These are phyloP conservation scores for Beauveria brongniartii DNA, from an alignment of 2,329 filamentous ascomycete genomes.

Conservation along the genomic window DNA sequence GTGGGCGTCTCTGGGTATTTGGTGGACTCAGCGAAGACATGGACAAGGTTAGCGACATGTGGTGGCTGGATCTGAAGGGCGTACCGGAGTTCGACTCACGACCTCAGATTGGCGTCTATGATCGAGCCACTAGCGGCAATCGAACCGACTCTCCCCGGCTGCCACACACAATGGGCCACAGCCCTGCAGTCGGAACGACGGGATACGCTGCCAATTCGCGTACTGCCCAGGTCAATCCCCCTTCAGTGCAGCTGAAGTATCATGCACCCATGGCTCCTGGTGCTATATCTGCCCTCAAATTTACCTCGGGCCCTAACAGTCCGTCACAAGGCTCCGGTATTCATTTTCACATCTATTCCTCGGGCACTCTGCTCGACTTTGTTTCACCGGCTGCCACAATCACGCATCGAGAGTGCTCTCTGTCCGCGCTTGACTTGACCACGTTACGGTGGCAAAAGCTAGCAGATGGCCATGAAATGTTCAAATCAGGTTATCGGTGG, in stretches of 20 bases:
- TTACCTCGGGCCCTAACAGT: slow-evolving; percentile 71
- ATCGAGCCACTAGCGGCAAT: slow-evolving; percentile 34
- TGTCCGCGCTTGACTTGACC: slow-evolving; percentile 82
- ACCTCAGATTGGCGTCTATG: slow-evolving; percentile 47
- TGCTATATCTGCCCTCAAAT: slow-evolving; percentile 81
- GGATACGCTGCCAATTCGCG: slow-evolving; percentile 62
- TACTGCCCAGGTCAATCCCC: slow-evolving; percentile 57
- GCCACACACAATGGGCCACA: slow-evolving; percentile 40
- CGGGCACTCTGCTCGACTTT: slow-evolving; percentile 86
- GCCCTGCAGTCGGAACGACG: slow-evolving; percentile 47
- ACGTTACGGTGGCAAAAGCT: slow-evolving; percentile 90
- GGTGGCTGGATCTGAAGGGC: slow-evolving; percentile 94
- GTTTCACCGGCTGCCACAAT: slow-evolving; percentile 87
- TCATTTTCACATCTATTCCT: slow-evolving; percentile 93
- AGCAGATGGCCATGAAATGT: slow-evolving; percentile 89
- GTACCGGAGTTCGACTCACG: slow-evolving; percentile 74
- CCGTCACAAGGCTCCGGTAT: slow-evolving; percentile 85
- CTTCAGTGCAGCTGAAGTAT: slow-evolving; percentile 63
- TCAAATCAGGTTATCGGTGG: slow-evolving; percentile 88
- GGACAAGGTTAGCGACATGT: slow-evolving; percentile 92
- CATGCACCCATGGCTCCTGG: slow-evolving; percentile 74
- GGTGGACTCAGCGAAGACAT: slow-evolving; percentile 92
- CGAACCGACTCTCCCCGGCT: slow-evolving; percentile 44
- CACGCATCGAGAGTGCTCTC: slow-evolving; percentile 75
- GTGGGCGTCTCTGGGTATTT: slow-evolving; percentile 91